Evolutionary conservation across 2,329 filamentous ascomycete species (phyloP), one percentile per base, ranked within the genome.

Genomic region (Emmonsiellopsis sp.): DNA sequence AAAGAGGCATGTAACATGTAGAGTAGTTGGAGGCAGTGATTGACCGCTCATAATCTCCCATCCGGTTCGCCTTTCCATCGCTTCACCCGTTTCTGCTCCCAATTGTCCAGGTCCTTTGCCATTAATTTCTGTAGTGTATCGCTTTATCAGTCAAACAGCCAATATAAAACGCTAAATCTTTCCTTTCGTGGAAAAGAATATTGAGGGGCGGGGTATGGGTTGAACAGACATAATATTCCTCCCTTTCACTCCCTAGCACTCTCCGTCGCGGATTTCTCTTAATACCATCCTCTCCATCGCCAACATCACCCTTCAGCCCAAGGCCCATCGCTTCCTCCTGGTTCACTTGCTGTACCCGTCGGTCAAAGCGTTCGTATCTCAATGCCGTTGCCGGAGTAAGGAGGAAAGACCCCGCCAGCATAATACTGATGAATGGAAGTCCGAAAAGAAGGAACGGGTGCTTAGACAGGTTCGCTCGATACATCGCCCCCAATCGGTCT

Each of bases 11-110:
- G 20, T 5, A 26, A 26, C 20, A 26, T 26, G 20, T 26, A 26
- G 20, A 26, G 20, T 26, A 26, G 20, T 26, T 26, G 20, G 20
- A 26, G 5, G 20, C 20, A 3, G 20, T 26, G 20, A 26, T 26
- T 26, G 20, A 26, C 20, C 20, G 20, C 35, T 77, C 70, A 86
- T 60, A 95, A 68, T 50, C 88, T 80, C 35, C 92, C 92, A 69
- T 98, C 92, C 56, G 82, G 86, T 71, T 98, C 94, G 60, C 93
- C 93, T 16, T 88, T 84, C 56, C 96, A 79, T 67, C 93, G 79
- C 74, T 95, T 84, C 9, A 97, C 90, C 51, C 94, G 83, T 73
- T 93, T 94, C 73, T 97, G 93, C 69, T 97, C 92, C 93, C 93
- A 98, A 66, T 89, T 81, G 65, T 98, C 92, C 57, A 97, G 74